A percentile compares a stretch with the other conserved stretches of the same genome.
phyloP scores from a whole-genome alignment of 345 rosid species.

The Ceriops tagal region DNA sequence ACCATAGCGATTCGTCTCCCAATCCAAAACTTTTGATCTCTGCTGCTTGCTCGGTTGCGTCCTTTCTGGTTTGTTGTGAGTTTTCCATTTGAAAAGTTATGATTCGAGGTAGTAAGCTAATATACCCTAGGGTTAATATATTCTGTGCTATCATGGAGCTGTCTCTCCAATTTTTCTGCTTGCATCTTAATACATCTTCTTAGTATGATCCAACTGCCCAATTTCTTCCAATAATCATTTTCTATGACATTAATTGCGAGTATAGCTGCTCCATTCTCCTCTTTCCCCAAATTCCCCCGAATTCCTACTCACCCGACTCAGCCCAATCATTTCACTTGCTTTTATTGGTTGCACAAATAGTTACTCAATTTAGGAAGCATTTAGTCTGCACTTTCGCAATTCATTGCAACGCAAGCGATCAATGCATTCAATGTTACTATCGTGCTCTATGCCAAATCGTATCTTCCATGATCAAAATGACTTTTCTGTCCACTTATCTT shows the following conservation, averaged over 20 bases:
- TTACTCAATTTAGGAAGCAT: neutral
- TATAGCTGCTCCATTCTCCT: neutral
- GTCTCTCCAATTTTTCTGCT: neutral
- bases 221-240: neutral
- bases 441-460: neutral
- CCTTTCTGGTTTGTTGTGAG: slow-evolving; percentile 17
- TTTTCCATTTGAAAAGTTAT: neutral
- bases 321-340: too few species aligned
- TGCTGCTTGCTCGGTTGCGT: neutral
- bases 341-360: neutral
- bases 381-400: neutral
- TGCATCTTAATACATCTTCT: neutral
- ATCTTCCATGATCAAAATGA: neutral
- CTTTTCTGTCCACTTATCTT: neutral
- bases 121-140: slow-evolving; percentile 7
- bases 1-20: neutral
- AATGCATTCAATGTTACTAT: neutral
- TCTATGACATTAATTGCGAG: neutral
- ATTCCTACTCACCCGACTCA: neutral
- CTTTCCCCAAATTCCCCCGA: neutral
- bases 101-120: neutral
- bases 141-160: neutral
- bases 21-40: slow-evolving; percentile 10
- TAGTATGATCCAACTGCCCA: neutral
- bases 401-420: neutral